Base-by-base conservation (phyloP, 768 basidiomycete genomes). In the Favolaschia claudopus region DNA sequence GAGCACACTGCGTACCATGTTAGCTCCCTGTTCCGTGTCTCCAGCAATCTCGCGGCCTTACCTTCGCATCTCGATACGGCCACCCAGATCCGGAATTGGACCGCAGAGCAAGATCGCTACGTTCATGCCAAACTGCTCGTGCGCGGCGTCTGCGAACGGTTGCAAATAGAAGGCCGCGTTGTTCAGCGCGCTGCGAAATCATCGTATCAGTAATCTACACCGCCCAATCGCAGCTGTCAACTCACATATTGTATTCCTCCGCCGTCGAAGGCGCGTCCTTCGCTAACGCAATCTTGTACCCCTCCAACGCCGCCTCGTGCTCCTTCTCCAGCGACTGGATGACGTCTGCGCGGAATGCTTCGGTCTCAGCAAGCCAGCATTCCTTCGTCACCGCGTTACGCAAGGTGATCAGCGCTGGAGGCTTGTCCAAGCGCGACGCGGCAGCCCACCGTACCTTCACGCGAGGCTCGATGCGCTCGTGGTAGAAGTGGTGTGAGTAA, bases 81-180 rank as follows among this genome's bases (percentile, higher is more conserved):
- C 49, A 4, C 37, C 37, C 1, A 36, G 8, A 2, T 51, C 36
- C 6, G 36, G n/a, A 13, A 51, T 38, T 4, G 49, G 49, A 2
- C 49, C 49, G 22, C 49, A 51, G 25, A 51, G 12, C 36, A 51
- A 20, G 25, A 51, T 10, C 14, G 25, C 5, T 2, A 51, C 49
- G n/a, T 51, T 51, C 49, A 51, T 39, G 9, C 49, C 49, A 19
- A 51, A 51, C 2, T 38, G 36, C 37, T 51, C 49, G 5, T 10
- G 14, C 19, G 29, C 29, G 2, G 49, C 36, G 10, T 51, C 49
- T 3, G 24, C 37, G 19, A 51, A 51, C 5, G 49, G 49, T 15
- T 51, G 49, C 17, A 51, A n/a, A 15, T 51, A 51, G 15, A 38
- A 39, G 5, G 17, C 37, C 3, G 49, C 49, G 9, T 51, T 51